A percentile compares a stretch with the other conserved stretches of the same genome.
phyloP scores from a whole-genome alignment of 805 yeast genomes.

The Candida sakaeoensis region DNA sequence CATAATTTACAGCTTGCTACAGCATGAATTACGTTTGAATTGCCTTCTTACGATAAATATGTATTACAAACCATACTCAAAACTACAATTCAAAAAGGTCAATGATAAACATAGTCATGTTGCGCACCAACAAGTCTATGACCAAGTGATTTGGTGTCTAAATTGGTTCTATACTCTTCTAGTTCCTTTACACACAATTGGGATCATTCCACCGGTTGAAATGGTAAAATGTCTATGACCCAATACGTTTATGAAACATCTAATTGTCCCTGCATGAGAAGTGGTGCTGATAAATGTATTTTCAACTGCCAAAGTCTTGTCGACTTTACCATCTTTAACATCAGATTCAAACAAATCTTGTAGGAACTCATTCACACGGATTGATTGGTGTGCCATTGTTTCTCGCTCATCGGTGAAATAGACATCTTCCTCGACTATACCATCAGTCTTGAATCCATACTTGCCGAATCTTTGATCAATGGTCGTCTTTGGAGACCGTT shows the following conservation, averaged over 20 bases:
- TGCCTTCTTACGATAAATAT: too few species aligned
- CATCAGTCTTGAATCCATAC: slow-evolving; percentile 39
- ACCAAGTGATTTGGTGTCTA: background rate
- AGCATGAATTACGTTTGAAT: too few species aligned
- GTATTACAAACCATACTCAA: too few species aligned
- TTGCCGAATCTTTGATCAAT: slow-evolving; percentile 37
- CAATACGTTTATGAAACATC: slow-evolving; percentile 42
- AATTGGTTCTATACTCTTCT: background rate
- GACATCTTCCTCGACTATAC: slow-evolving; percentile 47
- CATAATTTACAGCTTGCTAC: too few species aligned
- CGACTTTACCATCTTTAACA: slow-evolving; percentile 15
- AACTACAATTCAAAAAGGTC: too few species aligned
- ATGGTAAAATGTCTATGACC: slow-evolving; percentile 56
- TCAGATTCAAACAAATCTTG: slow-evolving; percentile 22
- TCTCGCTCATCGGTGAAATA: slow-evolving; percentile 45
- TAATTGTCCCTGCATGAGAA: slow-evolving; percentile 50
- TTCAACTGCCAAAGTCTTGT: slow-evolving; percentile 11
- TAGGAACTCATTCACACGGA: slow-evolving; percentile 46
- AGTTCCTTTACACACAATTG: slow-evolving; percentile 48
- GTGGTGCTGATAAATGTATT: slow-evolving; percentile 40
- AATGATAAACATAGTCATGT: too few species aligned
- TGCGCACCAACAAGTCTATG: too few species aligned
- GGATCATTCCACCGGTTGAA: slow-evolving; percentile 65
- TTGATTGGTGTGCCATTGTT: slow-evolving; percentile 44
- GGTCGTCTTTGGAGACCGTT: slow-evolving; percentile 40